phyloP scores from a whole-genome alignment of 2,329 filamentous ascomycete genomes.

The Aureobasidium sp. region DNA sequence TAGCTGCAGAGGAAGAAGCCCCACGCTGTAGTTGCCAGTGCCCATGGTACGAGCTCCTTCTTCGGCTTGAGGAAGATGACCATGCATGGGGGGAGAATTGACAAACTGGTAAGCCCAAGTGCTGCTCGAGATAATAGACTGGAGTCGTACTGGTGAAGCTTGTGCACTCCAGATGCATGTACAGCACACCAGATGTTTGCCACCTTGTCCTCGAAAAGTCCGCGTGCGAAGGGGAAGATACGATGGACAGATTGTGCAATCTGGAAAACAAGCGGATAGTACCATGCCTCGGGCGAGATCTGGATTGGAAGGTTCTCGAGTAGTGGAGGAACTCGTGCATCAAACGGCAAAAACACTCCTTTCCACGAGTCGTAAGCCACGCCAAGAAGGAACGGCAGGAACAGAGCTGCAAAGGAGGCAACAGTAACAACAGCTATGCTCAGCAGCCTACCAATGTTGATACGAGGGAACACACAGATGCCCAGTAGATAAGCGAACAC shows the following conservation, averaged over 20 bases:
- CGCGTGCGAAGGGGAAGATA: slow-evolving; percentile 93
- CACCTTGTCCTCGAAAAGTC: slow-evolving; percentile 96
- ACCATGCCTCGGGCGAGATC: slow-evolving; percentile 53
- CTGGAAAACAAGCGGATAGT: slow-evolving; percentile 70
- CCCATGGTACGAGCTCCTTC: slow-evolving; percentile 67
- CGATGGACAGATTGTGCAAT: slow-evolving; percentile 76
- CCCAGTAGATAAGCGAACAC: slow-evolving; percentile 89
- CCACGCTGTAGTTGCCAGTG: slow-evolving; percentile 80
- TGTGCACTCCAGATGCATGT: slow-evolving; percentile 66
- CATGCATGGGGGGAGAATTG: slow-evolving; percentile 70
- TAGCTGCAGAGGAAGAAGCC: slow-evolving; percentile 97
- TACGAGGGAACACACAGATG: slow-evolving; percentile 66
- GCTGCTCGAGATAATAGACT: slow-evolving; percentile 67
- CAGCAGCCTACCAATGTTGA: slow-evolving; percentile 60
- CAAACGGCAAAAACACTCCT: slow-evolving; percentile 51
- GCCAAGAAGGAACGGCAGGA: slow-evolving; percentile 66
- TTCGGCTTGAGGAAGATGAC: slow-evolving; percentile 71
- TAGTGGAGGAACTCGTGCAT: slow-evolving; percentile 40
- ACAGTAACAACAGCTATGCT: slow-evolving; percentile 66
- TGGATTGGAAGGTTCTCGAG: slow-evolving; percentile 53
- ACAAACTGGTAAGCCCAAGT: slow-evolving; percentile 61
- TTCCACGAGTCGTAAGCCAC: slow-evolving; percentile 59
- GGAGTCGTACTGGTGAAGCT: slow-evolving; percentile 66
- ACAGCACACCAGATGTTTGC: slow-evolving; percentile 96
- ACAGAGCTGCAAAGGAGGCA: slow-evolving; percentile 62